Evolutionary conservation across 768 basidiomycete genomes (phyloP).

Genomic region (Hypholoma sublateritium): DNA sequence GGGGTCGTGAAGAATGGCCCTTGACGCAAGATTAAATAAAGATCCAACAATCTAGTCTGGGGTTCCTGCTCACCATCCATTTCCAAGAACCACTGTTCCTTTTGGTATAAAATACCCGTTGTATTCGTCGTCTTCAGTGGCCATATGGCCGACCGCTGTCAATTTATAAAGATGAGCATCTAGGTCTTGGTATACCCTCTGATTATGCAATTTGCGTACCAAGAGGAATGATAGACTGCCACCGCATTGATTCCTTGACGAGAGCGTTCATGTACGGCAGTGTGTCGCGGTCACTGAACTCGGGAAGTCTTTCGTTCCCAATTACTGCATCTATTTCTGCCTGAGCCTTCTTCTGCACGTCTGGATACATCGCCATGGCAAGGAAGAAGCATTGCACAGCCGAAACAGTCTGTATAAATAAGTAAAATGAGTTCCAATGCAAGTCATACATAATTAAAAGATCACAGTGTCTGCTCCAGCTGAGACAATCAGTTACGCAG

Average conservation of each 20-base stretch:
- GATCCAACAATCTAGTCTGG: neutral
- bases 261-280: constrained; percentile 22
- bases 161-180: neutral
- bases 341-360: constrained; percentile 25
- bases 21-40: neutral
- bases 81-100: constrained; percentile 29
- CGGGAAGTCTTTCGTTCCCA: constrained; percentile 23
- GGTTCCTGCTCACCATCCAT: constrained; percentile 22
- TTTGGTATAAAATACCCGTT: constrained; percentile 29
- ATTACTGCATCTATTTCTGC: constrained; percentile 24
- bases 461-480: constrained; percentile 22
- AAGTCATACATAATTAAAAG: neutral
- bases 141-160: constrained; percentile 23
- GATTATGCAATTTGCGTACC: constrained; percentile 6
- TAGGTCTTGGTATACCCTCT: neutral
- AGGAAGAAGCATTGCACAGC: constrained; percentile 22
- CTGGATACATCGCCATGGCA: constrained; percentile 23
- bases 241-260: constrained; percentile 18
- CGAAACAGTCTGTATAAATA: constrained; percentile 18
- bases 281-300: constrained; percentile 21
- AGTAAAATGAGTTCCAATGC: neutral
- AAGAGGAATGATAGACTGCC: constrained; percentile 14
- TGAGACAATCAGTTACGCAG: neutral
- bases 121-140: constrained; percentile 27
- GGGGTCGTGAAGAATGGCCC: constrained; percentile 33